A percentile compares a stretch with the other conserved stretches of the same genome.
Conservation (phyloP, 768 basidiomycete genomes). For the Mycena leptocephala region DNA sequence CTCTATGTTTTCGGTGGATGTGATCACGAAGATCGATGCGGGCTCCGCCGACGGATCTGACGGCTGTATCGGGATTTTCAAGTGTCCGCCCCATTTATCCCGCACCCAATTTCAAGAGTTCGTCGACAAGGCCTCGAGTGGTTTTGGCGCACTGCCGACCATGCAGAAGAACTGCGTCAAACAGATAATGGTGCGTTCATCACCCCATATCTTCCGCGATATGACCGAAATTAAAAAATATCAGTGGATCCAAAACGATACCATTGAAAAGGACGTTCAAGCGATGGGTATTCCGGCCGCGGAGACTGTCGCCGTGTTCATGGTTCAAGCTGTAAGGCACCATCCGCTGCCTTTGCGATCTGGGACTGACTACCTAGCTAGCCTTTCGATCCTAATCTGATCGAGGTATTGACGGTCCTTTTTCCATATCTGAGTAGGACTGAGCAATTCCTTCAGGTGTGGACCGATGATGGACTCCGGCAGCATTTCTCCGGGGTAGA, state of each 20-base stretch:
- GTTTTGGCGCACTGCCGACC: background rate
- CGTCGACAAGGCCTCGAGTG: constrained; percentile 10
- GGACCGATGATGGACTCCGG: constrained; percentile 11
- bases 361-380: constrained; percentile 1
- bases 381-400: constrained; percentile 12
- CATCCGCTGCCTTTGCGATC: background rate
- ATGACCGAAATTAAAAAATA: background rate
- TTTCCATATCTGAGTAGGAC: background rate
- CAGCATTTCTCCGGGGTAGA: background rate
- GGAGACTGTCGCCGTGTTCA: constrained; percentile 6
- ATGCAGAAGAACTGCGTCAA: constrained; percentile 6
- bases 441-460: constrained; percentile 5
- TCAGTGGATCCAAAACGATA: constrained; percentile 14
- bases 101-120: constrained; percentile 7
- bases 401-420: background rate
- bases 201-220: background rate
- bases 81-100: constrained; percentile 5
- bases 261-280: constrained; percentile 4
- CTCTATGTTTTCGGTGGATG: constrained; percentile 8
- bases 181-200: constrained; percentile 1
- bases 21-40: background rate
- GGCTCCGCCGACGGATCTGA: background rate
- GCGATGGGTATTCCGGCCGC: background rate
- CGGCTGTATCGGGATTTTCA: constrained; percentile 12
- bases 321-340: constrained; percentile 3